phyloP scores from a whole-genome alignment of 1,284 basidiomycete species.

The Ganoderma lingzhi region DNA sequence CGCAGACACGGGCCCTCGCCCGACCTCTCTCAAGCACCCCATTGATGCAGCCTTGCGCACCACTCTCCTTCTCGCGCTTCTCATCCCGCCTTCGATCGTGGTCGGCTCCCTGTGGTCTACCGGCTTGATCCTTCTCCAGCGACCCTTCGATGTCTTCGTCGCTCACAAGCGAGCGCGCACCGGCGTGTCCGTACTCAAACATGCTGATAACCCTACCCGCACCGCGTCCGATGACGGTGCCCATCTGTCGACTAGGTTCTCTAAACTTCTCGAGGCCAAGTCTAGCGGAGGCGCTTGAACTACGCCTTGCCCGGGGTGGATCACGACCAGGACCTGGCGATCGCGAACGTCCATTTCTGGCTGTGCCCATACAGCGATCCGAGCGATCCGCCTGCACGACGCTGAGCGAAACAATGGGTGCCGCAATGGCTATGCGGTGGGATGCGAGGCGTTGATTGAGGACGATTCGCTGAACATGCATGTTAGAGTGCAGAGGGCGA shows the following conservation, averaged over 20 bases:
- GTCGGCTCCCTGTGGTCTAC: background rate
- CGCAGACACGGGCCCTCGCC: conserved; percentile 21
- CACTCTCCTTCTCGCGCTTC: background rate
- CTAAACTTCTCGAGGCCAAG: conserved; percentile 13
- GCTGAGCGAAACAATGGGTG: conserved; percentile 33
- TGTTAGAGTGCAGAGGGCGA: background rate
- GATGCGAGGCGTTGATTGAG: conserved; percentile 9
- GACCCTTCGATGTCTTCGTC: conserved; percentile 35
- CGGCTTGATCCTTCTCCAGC: conserved; percentile 25
- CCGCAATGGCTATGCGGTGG: conserved; percentile 24
- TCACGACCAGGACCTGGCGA: conserved; percentile 22
- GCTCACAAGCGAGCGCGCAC: conserved; percentile 28
- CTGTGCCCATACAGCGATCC: background rate
- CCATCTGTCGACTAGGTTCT: conserved; percentile 21
- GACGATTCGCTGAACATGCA: background rate
- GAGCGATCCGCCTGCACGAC: conserved; percentile 30
- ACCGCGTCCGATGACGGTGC: conserved; percentile 31
- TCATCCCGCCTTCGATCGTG: background rate
- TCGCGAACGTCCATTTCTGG: conserved; percentile 15
- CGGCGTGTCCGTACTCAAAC: conserved; percentile 15
- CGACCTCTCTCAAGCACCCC: conserved; percentile 27
- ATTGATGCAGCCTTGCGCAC: conserved; percentile 7
- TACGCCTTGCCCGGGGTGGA: conserved; percentile 20
- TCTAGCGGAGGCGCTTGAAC: conserved; percentile 26
- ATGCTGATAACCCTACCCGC: conserved; percentile 24